These are phyloP conservation scores for Schrenkiella parvula DNA, from an alignment of 345 rosid species.

Conservation along the genomic window DNA sequence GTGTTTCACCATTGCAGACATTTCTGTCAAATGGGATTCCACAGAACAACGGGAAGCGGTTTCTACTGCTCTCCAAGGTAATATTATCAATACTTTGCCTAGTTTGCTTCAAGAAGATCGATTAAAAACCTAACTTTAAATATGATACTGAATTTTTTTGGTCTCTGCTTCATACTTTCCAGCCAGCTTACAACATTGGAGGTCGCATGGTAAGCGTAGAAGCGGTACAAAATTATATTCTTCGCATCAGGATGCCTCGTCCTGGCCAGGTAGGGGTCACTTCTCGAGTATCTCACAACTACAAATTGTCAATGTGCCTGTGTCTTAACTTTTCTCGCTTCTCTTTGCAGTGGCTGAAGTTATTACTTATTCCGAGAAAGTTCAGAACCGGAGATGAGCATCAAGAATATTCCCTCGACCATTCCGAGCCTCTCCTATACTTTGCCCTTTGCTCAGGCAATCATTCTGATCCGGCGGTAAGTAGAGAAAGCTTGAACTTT, in stretches of 20 bases:
- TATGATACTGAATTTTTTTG: background rate
- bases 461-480: constrained; percentile 98
- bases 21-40: constrained; percentile 86
- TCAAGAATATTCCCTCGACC: constrained; percentile 63
- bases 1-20: constrained; percentile 41
- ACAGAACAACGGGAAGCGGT: constrained; percentile 77
- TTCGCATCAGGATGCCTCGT: constrained; percentile 79
- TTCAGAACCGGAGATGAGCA: constrained; percentile 68
- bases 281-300: background rate
- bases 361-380: constrained; percentile 63
- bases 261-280: constrained; percentile 74
- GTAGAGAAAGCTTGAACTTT: constrained; percentile 15
- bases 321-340: constrained; percentile 15
- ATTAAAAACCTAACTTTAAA: background rate
- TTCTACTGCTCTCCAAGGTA: constrained; percentile 76
- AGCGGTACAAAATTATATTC: constrained; percentile 62
- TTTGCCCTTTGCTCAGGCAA: constrained; percentile 86
- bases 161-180: constrained; percentile 14
- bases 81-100: background rate
- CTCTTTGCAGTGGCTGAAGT: constrained; percentile 70
- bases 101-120: background rate
- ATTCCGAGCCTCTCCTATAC: constrained; percentile 70
- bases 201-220: constrained; percentile 83
- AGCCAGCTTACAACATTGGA: constrained; percentile 88
- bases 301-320: background rate